Conservation (phyloP, 1,284 basidiomycete genomes). For the Pascua guehoae region DNA sequence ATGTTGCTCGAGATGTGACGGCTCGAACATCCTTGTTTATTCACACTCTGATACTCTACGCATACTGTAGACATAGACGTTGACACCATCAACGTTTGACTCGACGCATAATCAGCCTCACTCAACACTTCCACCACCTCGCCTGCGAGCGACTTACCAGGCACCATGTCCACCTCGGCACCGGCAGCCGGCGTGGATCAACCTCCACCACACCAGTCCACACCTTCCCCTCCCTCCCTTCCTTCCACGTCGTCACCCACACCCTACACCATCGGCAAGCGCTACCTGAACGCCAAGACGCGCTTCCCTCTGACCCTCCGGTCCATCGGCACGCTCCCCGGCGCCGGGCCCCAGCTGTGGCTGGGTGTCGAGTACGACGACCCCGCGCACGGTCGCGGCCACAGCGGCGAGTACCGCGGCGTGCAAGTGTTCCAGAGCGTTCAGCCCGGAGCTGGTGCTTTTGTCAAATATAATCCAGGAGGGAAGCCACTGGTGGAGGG, state of each 20-base stretch:
- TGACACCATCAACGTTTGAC: too few relatives aligned
- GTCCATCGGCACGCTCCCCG: slow-evolving; percentile 37
- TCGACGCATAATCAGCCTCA: too few relatives aligned
- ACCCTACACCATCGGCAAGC: slow-evolving; percentile 16
- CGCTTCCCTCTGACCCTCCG: slow-evolving; percentile 35
- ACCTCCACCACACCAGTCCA: too few relatives aligned
- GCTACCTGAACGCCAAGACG: slow-evolving; percentile 39
- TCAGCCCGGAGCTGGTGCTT: slow-evolving; percentile 42
- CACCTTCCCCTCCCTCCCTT: not conserved
- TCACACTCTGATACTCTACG: too few relatives aligned
- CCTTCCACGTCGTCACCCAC: not conserved
- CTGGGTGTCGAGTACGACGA: slow-evolving; percentile 96
- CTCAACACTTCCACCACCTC: too few relatives aligned
- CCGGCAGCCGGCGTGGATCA: too few relatives aligned
- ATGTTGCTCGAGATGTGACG: too few relatives aligned
- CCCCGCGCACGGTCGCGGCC: slow-evolving; percentile 67
- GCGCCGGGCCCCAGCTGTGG: slow-evolving; percentile 56
- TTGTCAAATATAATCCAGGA: slow-evolving; percentile 27
- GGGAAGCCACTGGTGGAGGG: slow-evolving; percentile 52
- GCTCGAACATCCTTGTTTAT: too few relatives aligned
- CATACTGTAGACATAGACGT: too few relatives aligned
- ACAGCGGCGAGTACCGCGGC: slow-evolving; percentile 75
- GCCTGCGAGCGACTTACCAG: too few relatives aligned
- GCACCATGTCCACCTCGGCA: too few relatives aligned
- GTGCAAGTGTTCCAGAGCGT: slow-evolving; percentile 64